Conservation (phyloP, 1,284 basidiomycete species). For the Austroboletus rostrupii region DNA sequence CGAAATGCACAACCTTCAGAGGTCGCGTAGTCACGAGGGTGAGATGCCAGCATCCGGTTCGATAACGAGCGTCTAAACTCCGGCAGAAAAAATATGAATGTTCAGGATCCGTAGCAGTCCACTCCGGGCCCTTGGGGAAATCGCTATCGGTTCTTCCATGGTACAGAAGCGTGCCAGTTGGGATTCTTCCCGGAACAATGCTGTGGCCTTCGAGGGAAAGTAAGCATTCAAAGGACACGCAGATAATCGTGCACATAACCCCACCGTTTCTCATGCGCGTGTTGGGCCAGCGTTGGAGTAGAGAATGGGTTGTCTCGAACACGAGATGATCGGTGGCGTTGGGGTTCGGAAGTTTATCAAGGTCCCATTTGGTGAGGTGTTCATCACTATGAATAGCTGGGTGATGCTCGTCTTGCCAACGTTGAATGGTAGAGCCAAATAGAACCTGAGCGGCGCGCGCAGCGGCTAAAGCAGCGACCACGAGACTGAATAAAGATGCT, state of each 20-base stretch:
- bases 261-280: conserved; percentile 48
- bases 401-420: not conserved
- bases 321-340: conserved; percentile 26
- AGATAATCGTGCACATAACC: too few relatives aligned
- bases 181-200: conserved; percentile 40
- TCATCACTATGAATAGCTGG: not conserved
- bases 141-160: conserved; percentile 29
- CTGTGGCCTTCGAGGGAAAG: too few relatives aligned
- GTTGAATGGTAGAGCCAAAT: not conserved
- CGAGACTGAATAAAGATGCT: not conserved
- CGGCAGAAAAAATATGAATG: conserved; percentile 38
- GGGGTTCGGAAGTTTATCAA: conserved; percentile 13
- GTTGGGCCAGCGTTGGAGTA: conserved; percentile 50
- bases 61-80: too few relatives aligned
- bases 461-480: not conserved
- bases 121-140: conserved; percentile 37
- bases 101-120: conserved; percentile 43
- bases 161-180: conserved; percentile 40
- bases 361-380: conserved; percentile 10
- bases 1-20: conserved; percentile 42
- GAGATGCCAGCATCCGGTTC: too few relatives aligned
- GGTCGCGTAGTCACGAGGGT: conserved; percentile 35
- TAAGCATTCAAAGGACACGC: too few relatives aligned
- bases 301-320: conserved; percentile 27
- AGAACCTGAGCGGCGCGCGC: conserved; percentile 13